Conservation (phyloP, 1,284 basidiomycete species). For the Pholiota adiposa region DNA sequence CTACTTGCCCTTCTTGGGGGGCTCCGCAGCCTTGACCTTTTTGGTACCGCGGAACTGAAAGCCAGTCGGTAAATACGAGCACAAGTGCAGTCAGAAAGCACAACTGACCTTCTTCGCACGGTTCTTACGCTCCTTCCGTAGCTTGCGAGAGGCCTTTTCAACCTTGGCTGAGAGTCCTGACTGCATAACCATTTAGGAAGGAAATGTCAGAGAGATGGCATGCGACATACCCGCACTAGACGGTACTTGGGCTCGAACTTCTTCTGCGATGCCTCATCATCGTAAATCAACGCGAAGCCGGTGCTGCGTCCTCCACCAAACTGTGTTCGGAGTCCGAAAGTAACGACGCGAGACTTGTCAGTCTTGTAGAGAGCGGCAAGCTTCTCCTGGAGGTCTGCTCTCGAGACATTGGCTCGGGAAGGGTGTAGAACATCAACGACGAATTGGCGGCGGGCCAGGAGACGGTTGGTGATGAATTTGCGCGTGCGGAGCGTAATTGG, state of each 20-base stretch:
- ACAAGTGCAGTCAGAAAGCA: not conserved
- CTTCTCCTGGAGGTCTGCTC: constrained; percentile 92
- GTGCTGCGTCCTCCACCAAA: constrained; percentile 99
- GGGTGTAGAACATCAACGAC: constrained; percentile 97
- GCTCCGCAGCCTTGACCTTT: constrained; percentile 91
- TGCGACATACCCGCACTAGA: constrained; percentile 83
- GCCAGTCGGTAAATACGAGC: constrained; percentile 19
- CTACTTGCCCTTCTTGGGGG: constrained; percentile 87
- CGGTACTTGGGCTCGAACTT: constrained; percentile 98
- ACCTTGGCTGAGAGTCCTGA: constrained; percentile 85
- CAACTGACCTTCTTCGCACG: constrained; percentile 89
- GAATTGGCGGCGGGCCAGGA: constrained; percentile 92
- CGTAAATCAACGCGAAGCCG: constrained; percentile 98
- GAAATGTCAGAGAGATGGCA: constrained; percentile 7
- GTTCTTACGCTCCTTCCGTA: constrained; percentile 99
- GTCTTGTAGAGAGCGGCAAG: constrained; percentile 83
- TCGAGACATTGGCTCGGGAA: constrained; percentile 93
- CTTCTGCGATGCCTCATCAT: constrained; percentile 92
- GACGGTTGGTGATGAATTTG: constrained; percentile 99
- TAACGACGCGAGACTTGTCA: constrained; percentile 77
- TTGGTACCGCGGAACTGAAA: constrained; percentile 86
- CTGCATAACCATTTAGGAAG: constrained; percentile 45
- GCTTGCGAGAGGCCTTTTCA: constrained; percentile 93
- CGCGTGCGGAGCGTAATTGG: constrained; percentile 97
- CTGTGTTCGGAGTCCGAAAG: constrained; percentile 86